Base-by-base conservation (phyloP, 2,329 filamentous ascomycete genomes). In the Colletotrichum liaoningense region DNA sequence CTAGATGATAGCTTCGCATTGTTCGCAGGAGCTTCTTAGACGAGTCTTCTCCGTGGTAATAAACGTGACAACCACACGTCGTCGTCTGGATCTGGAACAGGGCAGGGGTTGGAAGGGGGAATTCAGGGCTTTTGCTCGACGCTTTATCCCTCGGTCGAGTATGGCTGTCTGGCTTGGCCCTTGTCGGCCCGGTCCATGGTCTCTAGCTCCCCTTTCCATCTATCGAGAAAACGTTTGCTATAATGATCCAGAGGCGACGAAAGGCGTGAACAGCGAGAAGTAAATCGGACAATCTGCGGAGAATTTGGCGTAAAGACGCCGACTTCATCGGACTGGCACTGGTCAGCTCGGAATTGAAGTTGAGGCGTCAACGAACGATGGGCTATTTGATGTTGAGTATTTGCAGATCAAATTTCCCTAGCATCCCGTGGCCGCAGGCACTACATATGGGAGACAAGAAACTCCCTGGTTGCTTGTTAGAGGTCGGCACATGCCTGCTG, bases 41-140 rank as follows among this genome's bases (percentile, higher is more conserved):
- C 42, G 42, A n/a, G 42, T 49, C 42, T 19, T 49, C 4, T 22
- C 19, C 19, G 42, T 49, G 19, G 19, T 49, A 22, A 9, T 22
- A 22, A 11, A n/a, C 7, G 19, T 22, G 42, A 49, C 42, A 11
- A 22, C 19, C 35, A 65, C 56, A 55, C 30, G 60, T 62, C 57
- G 68, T 72, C 57, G 68, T 74, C 56, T 63, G n/a, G 58, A 67
- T 57, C 70, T 60, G n/a, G 22, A 46, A 24, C 49, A 55, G 71
- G 49, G 56, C 63, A 63, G 72, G 72, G 68, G 52, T 67, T 30
- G 35, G 12, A 26, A 33, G 33, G 56, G 68, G 56, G 62, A 67
- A 74, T 67, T 67, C 68, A 72, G 71, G 56, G 57, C 42, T 74
- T 22, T 49, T 73, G 67, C 71, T 73, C 67, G 62, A 72, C 68